phyloP scores from a whole-genome alignment of 2,329 filamentous ascomycete species.

The Colletotrichum liriopes region DNA sequence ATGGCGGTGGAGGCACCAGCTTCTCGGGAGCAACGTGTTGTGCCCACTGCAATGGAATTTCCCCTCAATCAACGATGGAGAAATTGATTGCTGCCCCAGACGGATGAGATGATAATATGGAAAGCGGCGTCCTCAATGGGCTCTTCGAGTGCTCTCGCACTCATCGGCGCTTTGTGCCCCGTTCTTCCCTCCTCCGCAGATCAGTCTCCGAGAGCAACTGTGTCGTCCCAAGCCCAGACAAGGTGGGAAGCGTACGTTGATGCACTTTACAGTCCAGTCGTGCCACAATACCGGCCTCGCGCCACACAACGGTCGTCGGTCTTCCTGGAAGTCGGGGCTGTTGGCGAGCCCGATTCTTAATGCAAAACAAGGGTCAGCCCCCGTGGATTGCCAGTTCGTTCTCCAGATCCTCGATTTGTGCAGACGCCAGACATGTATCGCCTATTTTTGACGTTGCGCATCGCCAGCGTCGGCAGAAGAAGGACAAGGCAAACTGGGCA shows the following conservation, averaged over 20 bases:
- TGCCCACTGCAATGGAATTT: constrained; percentile 9
- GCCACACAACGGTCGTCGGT: neutral
- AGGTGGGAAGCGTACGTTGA: neutral
- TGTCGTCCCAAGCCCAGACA: constrained; percentile 1
- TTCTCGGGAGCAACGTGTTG: constrained; percentile 6
- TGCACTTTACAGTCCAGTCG: neutral
- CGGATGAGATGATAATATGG: neutral
- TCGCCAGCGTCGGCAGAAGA: constrained; percentile 1
- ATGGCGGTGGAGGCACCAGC: constrained; percentile 23
- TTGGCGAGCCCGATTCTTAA: constrained; percentile 1
- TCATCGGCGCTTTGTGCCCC: neutral
- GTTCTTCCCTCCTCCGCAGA: neutral
- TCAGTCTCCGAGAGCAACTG: constrained; percentile 10
- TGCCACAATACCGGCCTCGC: neutral
- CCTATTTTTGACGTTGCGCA: constrained; percentile 2
- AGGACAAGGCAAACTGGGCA: neutral
- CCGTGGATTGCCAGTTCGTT: neutral
- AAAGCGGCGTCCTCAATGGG: constrained; percentile 3
- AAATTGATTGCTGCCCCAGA: constrained; percentile 13
- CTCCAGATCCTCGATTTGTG: neutral
- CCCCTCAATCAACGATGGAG: constrained; percentile 10
- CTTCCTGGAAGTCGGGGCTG: constrained; percentile 14
- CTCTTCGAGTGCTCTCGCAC: neutral
- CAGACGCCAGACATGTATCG: constrained; percentile 5
- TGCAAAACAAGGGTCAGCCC: neutral